phyloP scores from a whole-genome alignment of 2,329 filamentous ascomycete genomes.

The Falciphora oryzae region DNA sequence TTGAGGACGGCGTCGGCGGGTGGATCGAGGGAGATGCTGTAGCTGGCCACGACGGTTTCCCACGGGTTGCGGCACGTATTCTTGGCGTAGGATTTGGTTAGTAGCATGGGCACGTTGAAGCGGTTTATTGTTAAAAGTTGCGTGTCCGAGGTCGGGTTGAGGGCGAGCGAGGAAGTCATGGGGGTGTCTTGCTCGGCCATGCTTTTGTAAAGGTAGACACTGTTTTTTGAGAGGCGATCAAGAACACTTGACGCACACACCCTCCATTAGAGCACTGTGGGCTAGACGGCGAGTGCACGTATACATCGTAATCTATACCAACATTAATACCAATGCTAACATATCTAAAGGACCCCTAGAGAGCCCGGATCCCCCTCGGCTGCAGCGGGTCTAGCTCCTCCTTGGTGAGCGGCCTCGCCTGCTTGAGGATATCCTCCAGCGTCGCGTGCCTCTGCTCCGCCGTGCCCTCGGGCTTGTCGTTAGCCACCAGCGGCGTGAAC shows the following conservation, averaged over 20 bases:
- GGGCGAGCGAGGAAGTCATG: slow-evolving; percentile 9
- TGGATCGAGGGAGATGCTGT: too few relatives aligned
- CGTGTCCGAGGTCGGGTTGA: background rate
- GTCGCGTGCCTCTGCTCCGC: background rate
- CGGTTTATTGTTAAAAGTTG: background rate
- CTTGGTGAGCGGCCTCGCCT: background rate
- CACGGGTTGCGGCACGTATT: slow-evolving; percentile 19
- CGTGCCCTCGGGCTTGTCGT: background rate
- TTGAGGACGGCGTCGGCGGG: too few relatives aligned
- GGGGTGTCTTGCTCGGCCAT: too few relatives aligned
- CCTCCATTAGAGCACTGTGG: too few relatives aligned
- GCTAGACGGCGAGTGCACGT: background rate
- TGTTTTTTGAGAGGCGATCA: too few relatives aligned
- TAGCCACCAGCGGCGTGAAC: background rate
- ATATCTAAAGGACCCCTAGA: too few relatives aligned
- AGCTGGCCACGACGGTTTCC: slow-evolving; percentile 3
- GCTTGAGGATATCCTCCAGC: background rate
- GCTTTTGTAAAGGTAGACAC: too few relatives aligned
- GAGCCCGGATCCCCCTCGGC: too few relatives aligned
- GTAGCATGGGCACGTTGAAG: slow-evolving; percentile 20
- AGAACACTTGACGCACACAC: too few relatives aligned
- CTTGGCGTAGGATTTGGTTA: slow-evolving; percentile 21
- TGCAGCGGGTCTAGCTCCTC: background rate
- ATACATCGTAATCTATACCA: too few relatives aligned
- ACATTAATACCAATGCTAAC: too few relatives aligned